phyloP scores from a whole-genome alignment of 345 rosid species.

The Populus euphratica region DNA sequence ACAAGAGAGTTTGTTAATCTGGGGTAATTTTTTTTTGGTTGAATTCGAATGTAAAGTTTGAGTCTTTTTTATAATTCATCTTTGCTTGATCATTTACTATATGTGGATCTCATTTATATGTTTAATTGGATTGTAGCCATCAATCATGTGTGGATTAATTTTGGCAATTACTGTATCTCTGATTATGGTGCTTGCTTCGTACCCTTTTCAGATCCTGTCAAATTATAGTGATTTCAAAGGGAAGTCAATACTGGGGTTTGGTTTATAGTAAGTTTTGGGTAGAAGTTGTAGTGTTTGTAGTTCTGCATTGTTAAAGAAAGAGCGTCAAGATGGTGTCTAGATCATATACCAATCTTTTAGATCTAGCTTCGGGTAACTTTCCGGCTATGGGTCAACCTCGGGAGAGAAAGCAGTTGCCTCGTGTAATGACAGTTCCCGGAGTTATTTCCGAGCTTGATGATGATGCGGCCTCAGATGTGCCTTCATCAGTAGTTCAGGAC shows the following conservation, averaged over 20 bases:
- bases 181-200: slow-evolving; percentile 21
- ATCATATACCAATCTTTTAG: slow-evolving; percentile 74
- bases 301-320: slow-evolving; percentile 16
- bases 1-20: slow-evolving; percentile 1
- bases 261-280: slow-evolving; percentile 12
- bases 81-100: not conserved
- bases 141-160: not conserved
- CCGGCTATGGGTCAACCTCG: slow-evolving; percentile 51
- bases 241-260: slow-evolving; percentile 13
- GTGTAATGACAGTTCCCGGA: slow-evolving; percentile 75
- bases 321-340: slow-evolving; percentile 50
- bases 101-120: slow-evolving; percentile 22
- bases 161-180: slow-evolving; percentile 9
- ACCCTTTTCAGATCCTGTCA: slow-evolving; percentile 42
- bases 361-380: slow-evolving; percentile 79
- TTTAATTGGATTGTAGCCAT: slow-evolving; percentile 13
- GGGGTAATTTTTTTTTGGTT: not conserved
- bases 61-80: not conserved
- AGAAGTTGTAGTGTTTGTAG: slow-evolving; percentile 1
- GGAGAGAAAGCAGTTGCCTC: slow-evolving; percentile 58
- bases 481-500: slow-evolving; percentile 54
- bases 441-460: slow-evolving; percentile 79
- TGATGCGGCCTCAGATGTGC: slow-evolving; percentile 63
- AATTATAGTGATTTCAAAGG: slow-evolving; percentile 13
- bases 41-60: not conserved